phyloP scores from a whole-genome alignment of 2,329 filamentous ascomycete species.

The Xylariaceae sp. region DNA sequence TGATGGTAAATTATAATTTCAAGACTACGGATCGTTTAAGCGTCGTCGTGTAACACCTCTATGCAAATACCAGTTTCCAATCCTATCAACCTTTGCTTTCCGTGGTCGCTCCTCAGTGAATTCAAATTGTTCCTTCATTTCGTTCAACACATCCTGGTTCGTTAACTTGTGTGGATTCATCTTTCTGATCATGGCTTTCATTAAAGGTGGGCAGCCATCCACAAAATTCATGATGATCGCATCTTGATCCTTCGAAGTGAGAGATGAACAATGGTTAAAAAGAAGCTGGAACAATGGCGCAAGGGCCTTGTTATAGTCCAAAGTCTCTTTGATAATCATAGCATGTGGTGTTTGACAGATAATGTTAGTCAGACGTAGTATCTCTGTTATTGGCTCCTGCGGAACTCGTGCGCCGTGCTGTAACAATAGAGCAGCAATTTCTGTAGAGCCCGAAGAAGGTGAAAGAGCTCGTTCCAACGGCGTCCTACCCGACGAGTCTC shows the following conservation, averaged over 20 bases:
- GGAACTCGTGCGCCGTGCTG: background rate
- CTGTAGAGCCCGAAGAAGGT: background rate
- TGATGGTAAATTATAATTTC: background rate
- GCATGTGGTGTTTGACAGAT: background rate
- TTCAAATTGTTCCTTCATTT: conserved; percentile 16
- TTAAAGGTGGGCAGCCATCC: conserved; percentile 1
- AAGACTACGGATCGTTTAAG: background rate
- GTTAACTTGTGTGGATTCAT: background rate
- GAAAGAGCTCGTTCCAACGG: background rate
- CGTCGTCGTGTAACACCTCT: background rate
- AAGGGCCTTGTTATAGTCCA: conserved; percentile 15
- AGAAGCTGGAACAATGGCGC: conserved; percentile 22
- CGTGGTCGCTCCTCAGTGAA: conserved; percentile 28
- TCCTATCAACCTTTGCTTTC: conserved; percentile 14
- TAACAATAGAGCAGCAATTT: background rate
- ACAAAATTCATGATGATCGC: background rate
- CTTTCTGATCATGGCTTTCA: background rate
- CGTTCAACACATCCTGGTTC: background rate
- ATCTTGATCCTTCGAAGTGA: background rate
- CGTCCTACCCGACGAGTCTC: background rate
- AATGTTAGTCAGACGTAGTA: background rate
- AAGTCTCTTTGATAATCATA: background rate
- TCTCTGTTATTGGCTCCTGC: background rate
- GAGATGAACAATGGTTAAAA: background rate
- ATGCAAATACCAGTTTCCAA: background rate